Percentiles rank a stretch among this genome's conserved stretches.
These are phyloP conservation scores for Chrysoporthe austroafricana DNA, from an alignment of 2,329 filamentous ascomycete genomes.

Conservation along the genomic window DNA sequence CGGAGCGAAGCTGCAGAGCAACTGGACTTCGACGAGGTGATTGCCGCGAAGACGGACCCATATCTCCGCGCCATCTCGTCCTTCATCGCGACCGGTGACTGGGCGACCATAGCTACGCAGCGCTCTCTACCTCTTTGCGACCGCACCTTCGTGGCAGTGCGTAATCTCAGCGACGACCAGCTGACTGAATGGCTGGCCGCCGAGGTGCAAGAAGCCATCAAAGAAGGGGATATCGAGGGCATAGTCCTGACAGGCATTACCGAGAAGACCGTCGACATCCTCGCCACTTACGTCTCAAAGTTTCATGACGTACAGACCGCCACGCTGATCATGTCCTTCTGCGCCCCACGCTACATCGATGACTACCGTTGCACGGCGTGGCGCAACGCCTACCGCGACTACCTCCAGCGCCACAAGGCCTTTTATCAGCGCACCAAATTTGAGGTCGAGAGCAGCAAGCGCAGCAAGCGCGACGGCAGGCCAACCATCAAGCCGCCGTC, in stretches of 20 bases:
- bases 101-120: constrained; percentile 74
- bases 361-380: constrained; percentile 76
- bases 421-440: constrained; percentile 79
- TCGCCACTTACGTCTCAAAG: constrained; percentile 75
- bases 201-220: constrained; percentile 63
- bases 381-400: constrained; percentile 72
- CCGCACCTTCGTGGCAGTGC: constrained; percentile 73
- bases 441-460: constrained; percentile 74
- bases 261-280: constrained; percentile 72
- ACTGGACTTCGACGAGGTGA: constrained; percentile 61
- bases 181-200: constrained; percentile 70
- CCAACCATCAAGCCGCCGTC: constrained; percentile 68
- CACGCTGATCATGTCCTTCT: constrained; percentile 73
- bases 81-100: constrained; percentile 76
- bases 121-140: constrained; percentile 74
- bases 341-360: constrained; percentile 75
- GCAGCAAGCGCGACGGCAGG: constrained; percentile 65
- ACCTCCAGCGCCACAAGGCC: constrained; percentile 72
- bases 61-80: constrained; percentile 81
- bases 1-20: constrained; percentile 50
- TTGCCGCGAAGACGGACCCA: constrained; percentile 70
- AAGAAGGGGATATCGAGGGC: constrained; percentile 74
- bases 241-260: constrained; percentile 79
- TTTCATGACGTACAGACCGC: constrained; percentile 81
- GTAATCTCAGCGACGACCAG: constrained; percentile 64